Conservation (phyloP, 148 eudicot species). For the Rhododendron ovatum region DNA sequence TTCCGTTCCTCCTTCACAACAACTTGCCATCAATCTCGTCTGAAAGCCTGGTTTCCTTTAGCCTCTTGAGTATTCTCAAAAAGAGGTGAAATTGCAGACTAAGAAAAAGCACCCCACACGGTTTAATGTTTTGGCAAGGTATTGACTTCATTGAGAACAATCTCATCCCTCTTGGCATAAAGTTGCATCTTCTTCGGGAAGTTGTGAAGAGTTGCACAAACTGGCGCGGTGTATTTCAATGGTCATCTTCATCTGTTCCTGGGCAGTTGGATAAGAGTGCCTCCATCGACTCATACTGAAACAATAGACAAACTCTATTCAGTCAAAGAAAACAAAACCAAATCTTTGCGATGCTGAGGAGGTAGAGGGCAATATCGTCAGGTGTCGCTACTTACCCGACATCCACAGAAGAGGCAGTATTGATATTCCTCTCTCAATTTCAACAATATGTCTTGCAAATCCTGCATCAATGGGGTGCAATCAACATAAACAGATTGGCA, state of each 20-base stretch:
- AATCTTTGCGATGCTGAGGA: neutral
- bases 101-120: no score
- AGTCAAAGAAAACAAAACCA: neutral
- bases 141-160: neutral
- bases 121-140: neutral
- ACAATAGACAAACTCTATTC: neutral
- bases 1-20: neutral
- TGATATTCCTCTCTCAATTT: conserved; percentile 72
- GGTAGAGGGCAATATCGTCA: neutral
- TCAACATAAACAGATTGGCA: neutral
- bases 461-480: conserved; percentile 48
- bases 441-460: conserved; percentile 58
- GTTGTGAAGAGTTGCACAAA: neutral
- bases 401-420: conserved; percentile 96
- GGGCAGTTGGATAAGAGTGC: conserved; percentile 66
- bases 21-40: neutral
- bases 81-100: neutral
- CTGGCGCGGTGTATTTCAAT: conserved; percentile 22
- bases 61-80: neutral
- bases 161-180: neutral
- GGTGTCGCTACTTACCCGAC: conserved; percentile 42
- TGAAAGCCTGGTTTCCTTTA: neutral
- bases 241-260: conserved; percentile 81
- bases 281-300: conserved; percentile 79
- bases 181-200: neutral